Conservation (phyloP, 176 grass and related monocot genomes). For the Panicum miliaceum region DNA sequence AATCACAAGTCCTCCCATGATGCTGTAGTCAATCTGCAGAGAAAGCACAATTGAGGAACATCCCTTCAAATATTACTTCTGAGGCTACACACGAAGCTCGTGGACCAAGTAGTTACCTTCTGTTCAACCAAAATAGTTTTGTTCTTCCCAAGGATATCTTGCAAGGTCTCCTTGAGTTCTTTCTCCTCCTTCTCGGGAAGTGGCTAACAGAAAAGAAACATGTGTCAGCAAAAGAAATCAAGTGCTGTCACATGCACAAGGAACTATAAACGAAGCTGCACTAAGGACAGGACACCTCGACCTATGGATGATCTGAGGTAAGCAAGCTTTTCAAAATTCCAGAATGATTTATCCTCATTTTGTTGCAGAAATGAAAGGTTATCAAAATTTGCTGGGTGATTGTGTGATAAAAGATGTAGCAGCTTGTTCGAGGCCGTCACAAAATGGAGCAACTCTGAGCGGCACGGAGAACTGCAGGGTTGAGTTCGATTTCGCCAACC, state of each 20-base stretch:
- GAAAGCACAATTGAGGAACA: not conserved
- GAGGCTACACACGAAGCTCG: not conserved
- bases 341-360: not conserved
- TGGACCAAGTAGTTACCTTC: slow-evolving; percentile 67
- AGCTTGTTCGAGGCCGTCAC: slow-evolving; percentile 78
- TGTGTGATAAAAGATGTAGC: slow-evolving; percentile 39
- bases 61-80: slow-evolving; percentile 13
- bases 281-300: not conserved
- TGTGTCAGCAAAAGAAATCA: not conserved
- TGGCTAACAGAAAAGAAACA: slow-evolving; percentile 54
- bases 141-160: slow-evolving; percentile 76
- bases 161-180: slow-evolving; percentile 75
- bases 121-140: slow-evolving; percentile 83
- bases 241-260: not conserved
- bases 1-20: slow-evolving; percentile 89
- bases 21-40: slow-evolving; percentile 80
- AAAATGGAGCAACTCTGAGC: slow-evolving; percentile 50
- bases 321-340: not conserved
- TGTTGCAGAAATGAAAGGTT: not conserved
- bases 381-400: not conserved
- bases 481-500: slow-evolving; percentile 53
- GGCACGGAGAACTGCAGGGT: slow-evolving; percentile 64
- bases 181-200: slow-evolving; percentile 88
- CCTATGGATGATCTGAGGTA: not conserved
- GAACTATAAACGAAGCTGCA: not conserved